These are phyloP conservation scores for Asterionellopsis glacialis DNA, from an alignment of 108 stramenopile species.

Conservation along the genomic window DNA sequence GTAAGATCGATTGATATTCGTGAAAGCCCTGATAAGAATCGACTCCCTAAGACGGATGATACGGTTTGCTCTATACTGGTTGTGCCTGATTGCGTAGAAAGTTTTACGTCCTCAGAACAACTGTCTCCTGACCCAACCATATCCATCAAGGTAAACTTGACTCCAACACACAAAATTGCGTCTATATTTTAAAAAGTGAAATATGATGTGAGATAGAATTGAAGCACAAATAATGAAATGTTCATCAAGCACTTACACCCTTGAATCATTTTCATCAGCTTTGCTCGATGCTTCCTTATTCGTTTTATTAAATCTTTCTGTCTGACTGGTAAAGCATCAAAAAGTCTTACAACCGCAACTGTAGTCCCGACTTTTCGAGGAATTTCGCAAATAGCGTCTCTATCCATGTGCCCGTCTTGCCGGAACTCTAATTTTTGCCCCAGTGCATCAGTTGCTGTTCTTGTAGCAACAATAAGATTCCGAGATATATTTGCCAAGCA, in stretches of 20 bases:
- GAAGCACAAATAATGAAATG: not conserved
- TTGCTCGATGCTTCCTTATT: constrained; percentile 62
- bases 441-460: constrained; percentile 46
- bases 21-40: constrained; percentile 46
- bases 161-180: constrained; percentile 69
- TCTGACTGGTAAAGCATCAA: constrained; percentile 79
- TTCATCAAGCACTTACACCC: constrained; percentile 44
- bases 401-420: constrained; percentile 36
- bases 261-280: constrained; percentile 69
- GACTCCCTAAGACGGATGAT: constrained; percentile 56
- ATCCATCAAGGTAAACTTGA: constrained; percentile 65
- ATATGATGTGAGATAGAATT: not conserved
- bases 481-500: constrained; percentile 61
- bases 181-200: constrained; percentile 20
- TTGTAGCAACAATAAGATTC: constrained; percentile 60
- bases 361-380: constrained; percentile 82
- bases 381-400: constrained; percentile 14
- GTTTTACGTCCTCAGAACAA: not conserved
- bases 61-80: constrained; percentile 49
- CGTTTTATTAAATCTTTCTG: constrained; percentile 63
- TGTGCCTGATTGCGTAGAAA: constrained; percentile 36
- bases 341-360: constrained; percentile 71
- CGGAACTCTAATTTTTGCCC: constrained; percentile 61
- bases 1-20: constrained; percentile 41
- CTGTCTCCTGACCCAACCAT: constrained; percentile 19